Evolutionary conservation across 495 filamentous ascomycete species (phyloP), one percentile per base, ranked within the genome.

Genomic region (Aspergillus diversus): DNA sequence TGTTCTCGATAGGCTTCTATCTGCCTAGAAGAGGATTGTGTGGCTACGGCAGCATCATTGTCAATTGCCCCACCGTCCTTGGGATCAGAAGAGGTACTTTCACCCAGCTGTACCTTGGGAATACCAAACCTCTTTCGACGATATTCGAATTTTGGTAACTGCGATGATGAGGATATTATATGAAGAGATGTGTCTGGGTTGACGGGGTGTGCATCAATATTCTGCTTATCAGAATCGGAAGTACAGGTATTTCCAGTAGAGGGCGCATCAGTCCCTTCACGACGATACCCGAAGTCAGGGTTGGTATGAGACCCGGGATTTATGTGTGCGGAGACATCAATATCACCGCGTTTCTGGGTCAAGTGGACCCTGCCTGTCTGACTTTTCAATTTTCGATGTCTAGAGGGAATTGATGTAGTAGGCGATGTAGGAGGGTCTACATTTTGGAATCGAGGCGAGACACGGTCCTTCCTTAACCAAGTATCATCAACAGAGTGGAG

Each of bases 91-190:
- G 4, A 13, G 5, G 16, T 8, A n/a, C n/a, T 50, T 21, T 7
- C 5, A 50, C 27, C 11, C 16, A 31, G 9, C 3, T 61, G 55
- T 15, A 33, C 42, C 12, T 32, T 32, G 3, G 32, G 4, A 17
- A 39, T 43, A 27, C 21, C 33, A 35, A 46, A 16, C 43, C 69
- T 72, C 55, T 63, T 69, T n/a, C 70, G 64, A n/a, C 78, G 73
- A 66, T 81, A 84, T 66, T 80, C 73, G 61, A 83, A 84, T 57
- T 76, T 75, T 2, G 77, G 73, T 57, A 81, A 63, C 51, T 79
- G 75, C 12, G 80, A 81, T 5, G 78, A 77, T 11, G 80, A 79
- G 52, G 76, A 70, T 21, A 76, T 51, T 4, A 80, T 69, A 48
- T 66, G 67, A 35, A 81, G 57, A 7, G 79, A 78, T 3, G 60